These are phyloP conservation scores for Ormosia emarginata DNA, from an alignment of 306 rosid species.

Conservation along the genomic window DNA sequence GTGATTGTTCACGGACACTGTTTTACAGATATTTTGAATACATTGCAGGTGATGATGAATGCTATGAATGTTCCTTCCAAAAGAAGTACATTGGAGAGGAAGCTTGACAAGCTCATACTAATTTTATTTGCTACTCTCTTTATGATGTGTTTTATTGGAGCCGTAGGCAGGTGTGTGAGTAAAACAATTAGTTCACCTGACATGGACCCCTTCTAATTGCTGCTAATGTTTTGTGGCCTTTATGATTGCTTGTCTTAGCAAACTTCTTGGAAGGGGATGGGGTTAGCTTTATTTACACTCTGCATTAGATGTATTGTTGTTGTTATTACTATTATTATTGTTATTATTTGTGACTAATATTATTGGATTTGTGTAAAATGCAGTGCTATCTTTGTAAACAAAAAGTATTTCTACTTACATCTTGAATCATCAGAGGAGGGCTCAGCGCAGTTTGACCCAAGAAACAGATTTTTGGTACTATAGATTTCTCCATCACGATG, in stretches of 20 bases:
- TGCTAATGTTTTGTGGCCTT: constrained; percentile 8
- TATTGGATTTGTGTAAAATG: constrained; percentile 25
- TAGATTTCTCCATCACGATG: constrained; percentile 24
- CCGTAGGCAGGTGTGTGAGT: constrained; percentile 71
- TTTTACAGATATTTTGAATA: constrained; percentile 22
- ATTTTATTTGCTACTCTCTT: constrained; percentile 73
- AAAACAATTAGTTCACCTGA: not conserved
- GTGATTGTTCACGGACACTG: constrained; percentile 20
- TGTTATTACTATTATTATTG: not conserved
- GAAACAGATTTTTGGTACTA: constrained; percentile 73
- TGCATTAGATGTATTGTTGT: constrained; percentile 3
- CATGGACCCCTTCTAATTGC: not conserved
- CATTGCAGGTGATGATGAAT: constrained; percentile 96
- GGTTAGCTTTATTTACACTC: not conserved
- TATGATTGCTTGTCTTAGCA: not conserved
- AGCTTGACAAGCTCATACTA: constrained; percentile 93
- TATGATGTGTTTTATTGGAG: constrained; percentile 80
- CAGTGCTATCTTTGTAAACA: constrained; percentile 77
- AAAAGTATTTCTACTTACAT: constrained; percentile 73
- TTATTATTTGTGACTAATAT: not conserved
- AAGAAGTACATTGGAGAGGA: constrained; percentile 95
- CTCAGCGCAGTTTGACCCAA: constrained; percentile 68
- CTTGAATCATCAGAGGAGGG: constrained; percentile 56
- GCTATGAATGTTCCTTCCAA: constrained; percentile 97
- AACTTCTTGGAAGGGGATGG: not conserved